Percentiles rank a stretch among this genome's conserved stretches.
Conservation (phyloP, 305 asterid species). For the Fraxinus platypoda region DNA sequence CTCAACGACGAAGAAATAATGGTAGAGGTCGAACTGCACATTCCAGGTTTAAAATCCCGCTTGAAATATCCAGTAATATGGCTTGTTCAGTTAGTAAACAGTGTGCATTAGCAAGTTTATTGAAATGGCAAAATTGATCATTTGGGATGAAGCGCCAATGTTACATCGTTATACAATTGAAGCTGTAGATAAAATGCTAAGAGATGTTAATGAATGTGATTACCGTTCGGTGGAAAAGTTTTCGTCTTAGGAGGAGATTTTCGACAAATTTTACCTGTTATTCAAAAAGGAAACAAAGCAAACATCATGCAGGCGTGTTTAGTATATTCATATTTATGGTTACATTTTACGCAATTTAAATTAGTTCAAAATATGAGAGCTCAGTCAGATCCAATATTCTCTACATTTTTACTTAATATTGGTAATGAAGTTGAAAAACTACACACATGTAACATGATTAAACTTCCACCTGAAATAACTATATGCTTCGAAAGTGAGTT, state of each 20-base stretch:
- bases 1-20: no score
- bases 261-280: no score
- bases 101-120: no score
- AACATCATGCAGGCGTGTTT: not conserved
- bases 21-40: not conserved
- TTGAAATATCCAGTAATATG: not conserved
- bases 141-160: no score
- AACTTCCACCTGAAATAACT: not conserved
- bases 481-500: not conserved
- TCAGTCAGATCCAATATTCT: not conserved
- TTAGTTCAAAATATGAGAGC: not conserved
- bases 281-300: not conserved
- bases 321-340: not conserved
- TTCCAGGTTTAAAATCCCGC: constrained; percentile 9
- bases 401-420: not conserved
- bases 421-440: not conserved
- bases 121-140: no score
- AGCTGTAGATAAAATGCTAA: no score
- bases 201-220: no score
- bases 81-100: no score
- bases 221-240: no score
- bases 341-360: not conserved
- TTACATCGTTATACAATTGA: no score
- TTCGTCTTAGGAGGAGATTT: no score
- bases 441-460: not conserved